These are phyloP conservation scores for Anthostomella pinea DNA, from an alignment of 2,329 filamentous ascomycete species.

Conservation along the genomic window DNA sequence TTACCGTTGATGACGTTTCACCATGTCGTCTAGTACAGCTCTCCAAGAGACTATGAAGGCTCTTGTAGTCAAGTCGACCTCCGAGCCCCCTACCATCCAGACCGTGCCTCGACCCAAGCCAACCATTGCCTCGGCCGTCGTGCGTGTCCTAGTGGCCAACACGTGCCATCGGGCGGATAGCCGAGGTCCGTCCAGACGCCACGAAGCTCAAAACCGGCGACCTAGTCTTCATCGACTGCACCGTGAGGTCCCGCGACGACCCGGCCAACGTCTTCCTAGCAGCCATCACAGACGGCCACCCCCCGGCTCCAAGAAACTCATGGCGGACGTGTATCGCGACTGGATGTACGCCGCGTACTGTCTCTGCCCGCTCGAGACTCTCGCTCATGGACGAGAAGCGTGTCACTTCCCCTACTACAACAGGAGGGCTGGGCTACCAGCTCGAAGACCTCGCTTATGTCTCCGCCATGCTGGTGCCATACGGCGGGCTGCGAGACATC, in stretches of 20 bases:
- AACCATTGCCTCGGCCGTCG: too few species aligned
- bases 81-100: too few species aligned
- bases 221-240: slow-evolving; percentile 6
- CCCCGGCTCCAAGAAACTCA: not conserved
- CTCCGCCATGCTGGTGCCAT: slow-evolving; percentile 15
- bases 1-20: too few species aligned
- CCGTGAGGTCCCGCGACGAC: slow-evolving; percentile 3
- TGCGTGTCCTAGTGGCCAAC: too few species aligned
- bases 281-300: not conserved
- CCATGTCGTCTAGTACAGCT: too few species aligned
- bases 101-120: too few species aligned
- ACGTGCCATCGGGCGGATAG: slow-evolving; percentile 7
- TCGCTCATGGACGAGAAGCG: slow-evolving; percentile 1
- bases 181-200: slow-evolving; percentile 1
- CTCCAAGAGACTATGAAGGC: too few species aligned
- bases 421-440: slow-evolving; percentile 14
- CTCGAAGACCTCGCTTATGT: slow-evolving; percentile 15
- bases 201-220: slow-evolving; percentile 3
- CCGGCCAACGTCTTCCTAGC: not conserved
- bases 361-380: slow-evolving; percentile 2
- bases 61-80: too few species aligned
- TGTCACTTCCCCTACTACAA: not conserved
- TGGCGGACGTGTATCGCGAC: too few species aligned
- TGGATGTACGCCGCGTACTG: too few species aligned
- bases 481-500: slow-evolving; percentile 17